Evolutionary conservation across 108 stramenopile genomes (phyloP).

Genomic region (Cyclotella cryptica): DNA sequence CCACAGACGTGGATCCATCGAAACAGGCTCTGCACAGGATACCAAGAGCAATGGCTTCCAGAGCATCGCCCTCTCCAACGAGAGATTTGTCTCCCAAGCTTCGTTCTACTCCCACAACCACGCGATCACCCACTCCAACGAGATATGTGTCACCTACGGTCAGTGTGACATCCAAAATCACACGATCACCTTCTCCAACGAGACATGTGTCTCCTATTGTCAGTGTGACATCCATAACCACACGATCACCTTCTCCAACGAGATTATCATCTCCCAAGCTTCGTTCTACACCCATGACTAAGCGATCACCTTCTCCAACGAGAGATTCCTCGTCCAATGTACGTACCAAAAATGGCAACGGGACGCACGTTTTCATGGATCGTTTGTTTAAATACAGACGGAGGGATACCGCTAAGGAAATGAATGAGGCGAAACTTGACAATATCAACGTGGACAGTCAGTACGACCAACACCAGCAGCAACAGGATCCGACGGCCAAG

Average conservation of each 20-base stretch:
- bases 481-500: background rate
- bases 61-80: too few species aligned
- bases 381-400: constrained; percentile 22
- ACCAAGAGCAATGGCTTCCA: too few species aligned
- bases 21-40: too few species aligned
- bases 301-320: background rate
- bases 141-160: too few species aligned
- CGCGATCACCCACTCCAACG: too few species aligned
- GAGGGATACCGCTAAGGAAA: background rate
- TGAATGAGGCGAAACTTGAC: background rate
- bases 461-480: background rate
- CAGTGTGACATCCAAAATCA: background rate
- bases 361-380: constrained; percentile 21
- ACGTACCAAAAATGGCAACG: constrained; percentile 19
- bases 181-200: constrained; percentile 3
- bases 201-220: background rate
- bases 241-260: too few species aligned
- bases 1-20: too few species aligned
- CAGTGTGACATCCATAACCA: background rate
- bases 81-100: too few species aligned
- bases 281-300: too few species aligned
- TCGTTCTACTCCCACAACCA: too few species aligned
- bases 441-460: background rate
- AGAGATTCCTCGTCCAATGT: background rate
- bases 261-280: too few species aligned